These are phyloP conservation scores for Penicillium olsonii DNA, from an alignment of 2,329 filamentous ascomycete species.

Conservation along the genomic window DNA sequence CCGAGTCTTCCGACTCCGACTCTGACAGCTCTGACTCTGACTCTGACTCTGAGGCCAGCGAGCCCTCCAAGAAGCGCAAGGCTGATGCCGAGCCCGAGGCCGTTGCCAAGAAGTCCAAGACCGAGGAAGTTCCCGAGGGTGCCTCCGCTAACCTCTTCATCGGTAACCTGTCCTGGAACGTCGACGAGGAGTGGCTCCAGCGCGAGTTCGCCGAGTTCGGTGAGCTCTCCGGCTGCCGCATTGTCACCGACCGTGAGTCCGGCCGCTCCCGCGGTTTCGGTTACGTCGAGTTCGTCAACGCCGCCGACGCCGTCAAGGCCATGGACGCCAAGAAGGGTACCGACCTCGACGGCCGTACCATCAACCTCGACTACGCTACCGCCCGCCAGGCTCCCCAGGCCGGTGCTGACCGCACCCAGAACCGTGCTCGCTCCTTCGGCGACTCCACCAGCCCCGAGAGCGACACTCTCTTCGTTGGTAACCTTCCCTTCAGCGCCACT, in stretches of 20 bases:
- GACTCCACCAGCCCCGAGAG: conserved; percentile 77
- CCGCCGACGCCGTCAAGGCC: conserved; percentile 69
- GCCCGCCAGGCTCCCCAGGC: conserved; percentile 54
- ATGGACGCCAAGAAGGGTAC: conserved; percentile 72
- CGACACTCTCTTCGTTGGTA: conserved; percentile 88
- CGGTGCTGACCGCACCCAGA: conserved; percentile 59
- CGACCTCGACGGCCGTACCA: conserved; percentile 71
- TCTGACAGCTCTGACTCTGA: conserved; percentile 34
- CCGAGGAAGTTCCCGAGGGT: conserved; percentile 35
- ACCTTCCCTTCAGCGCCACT: conserved; percentile 80
- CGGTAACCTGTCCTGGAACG: conserved; percentile 86
- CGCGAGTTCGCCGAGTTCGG: conserved; percentile 80
- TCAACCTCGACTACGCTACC: conserved; percentile 79
- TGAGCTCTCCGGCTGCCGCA: conserved; percentile 70
- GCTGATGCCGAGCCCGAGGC: conserved; percentile 47
- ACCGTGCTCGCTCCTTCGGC: conserved; percentile 61
- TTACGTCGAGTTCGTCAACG: conserved; percentile 80
- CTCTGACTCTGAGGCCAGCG: conserved; percentile 35
- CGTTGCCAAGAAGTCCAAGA: conserved; percentile 65
- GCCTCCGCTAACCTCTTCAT: conserved; percentile 71
- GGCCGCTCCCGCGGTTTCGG: conserved; percentile 90
- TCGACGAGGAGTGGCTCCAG: conserved; percentile 79
- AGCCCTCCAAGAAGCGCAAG: conserved; percentile 52
- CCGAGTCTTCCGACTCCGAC: conserved; percentile 28
- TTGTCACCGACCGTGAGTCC: conserved; percentile 79